phyloP scores from a whole-genome alignment of 2,329 filamentous ascomycete species.

The Exserohilum rostratum region DNA sequence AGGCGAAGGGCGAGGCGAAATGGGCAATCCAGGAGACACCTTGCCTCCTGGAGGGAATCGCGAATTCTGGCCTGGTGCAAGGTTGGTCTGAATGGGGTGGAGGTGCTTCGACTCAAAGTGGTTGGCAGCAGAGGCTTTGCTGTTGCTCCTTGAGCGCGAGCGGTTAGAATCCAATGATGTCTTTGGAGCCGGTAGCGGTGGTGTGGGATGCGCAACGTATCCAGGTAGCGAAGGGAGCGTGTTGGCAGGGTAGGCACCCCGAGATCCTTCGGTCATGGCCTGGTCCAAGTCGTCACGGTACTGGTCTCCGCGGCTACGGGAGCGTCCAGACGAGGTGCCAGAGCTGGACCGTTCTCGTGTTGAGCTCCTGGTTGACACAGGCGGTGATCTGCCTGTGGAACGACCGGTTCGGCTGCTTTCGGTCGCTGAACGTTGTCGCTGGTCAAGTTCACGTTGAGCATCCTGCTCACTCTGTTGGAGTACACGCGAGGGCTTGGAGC shows the following conservation, averaged over 20 bases:
- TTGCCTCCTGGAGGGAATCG: slow-evolving; percentile 34
- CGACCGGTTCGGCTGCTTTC: slow-evolving; percentile 42
- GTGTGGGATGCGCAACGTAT: slow-evolving; percentile 39
- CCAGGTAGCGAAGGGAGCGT: slow-evolving; percentile 42
- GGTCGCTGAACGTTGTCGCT: slow-evolving; percentile 42
- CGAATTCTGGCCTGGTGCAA: slow-evolving; percentile 26
- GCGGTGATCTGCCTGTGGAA: slow-evolving; percentile 43
- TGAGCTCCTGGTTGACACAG: slow-evolving; percentile 49
- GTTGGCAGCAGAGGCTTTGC: slow-evolving; percentile 39
- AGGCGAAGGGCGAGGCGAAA: slow-evolving; percentile 47
- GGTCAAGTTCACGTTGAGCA: slow-evolving; percentile 39
- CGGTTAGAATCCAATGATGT: slow-evolving; percentile 37
- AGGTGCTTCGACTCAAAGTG: slow-evolving; percentile 48
- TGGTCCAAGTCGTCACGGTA: slow-evolving; percentile 60
- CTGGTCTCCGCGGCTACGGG: slow-evolving; percentile 57
- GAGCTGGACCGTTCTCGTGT: slow-evolving; percentile 62
- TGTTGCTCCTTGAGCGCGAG: slow-evolving; percentile 47
- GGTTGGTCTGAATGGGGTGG: slow-evolving; percentile 44
- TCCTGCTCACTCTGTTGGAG: slow-evolving; percentile 45
- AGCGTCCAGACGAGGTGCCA: slow-evolving; percentile 58
- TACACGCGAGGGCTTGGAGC: slow-evolving; percentile 40
- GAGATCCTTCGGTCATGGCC: slow-evolving; percentile 56
- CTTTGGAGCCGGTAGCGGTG: slow-evolving; percentile 35
- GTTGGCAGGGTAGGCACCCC: slow-evolving; percentile 40
- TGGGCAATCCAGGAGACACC: slow-evolving; percentile 41